phyloP scores from a whole-genome alignment of 768 basidiomycete genomes.

The Megacollybia marginata region DNA sequence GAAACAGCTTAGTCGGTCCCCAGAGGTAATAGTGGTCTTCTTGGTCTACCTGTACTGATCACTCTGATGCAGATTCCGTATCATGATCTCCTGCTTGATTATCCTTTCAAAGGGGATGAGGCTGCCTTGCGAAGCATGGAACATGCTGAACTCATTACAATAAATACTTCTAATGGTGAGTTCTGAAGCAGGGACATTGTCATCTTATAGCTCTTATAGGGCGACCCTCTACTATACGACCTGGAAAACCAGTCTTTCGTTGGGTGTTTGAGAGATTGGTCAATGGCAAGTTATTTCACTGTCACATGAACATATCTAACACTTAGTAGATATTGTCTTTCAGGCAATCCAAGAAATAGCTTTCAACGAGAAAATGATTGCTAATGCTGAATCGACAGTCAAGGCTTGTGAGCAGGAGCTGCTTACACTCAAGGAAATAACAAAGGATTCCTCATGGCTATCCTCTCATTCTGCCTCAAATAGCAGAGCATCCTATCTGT shows the following conservation, averaged over 20 bases:
- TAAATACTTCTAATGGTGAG: constrained; percentile 68
- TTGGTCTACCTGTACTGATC: too few relatives aligned
- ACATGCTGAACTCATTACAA: constrained; percentile 78
- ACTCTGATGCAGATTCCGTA: constrained; percentile 56
- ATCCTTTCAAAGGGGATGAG: constrained; percentile 92
- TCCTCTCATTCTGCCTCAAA: constrained; percentile 45
- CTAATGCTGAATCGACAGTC: constrained; percentile 55
- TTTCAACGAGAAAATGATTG: constrained; percentile 63
- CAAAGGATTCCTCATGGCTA: constrained; percentile 35
- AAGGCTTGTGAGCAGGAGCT: constrained; percentile 74
- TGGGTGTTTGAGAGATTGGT: constrained; percentile 81
- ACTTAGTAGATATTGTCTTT: constrained; percentile 60
- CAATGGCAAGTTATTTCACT: constrained; percentile 42
- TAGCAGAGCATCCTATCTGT: constrained; percentile 57
- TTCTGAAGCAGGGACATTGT: background rate
- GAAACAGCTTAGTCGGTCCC: constrained; percentile 56
- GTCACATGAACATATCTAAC: constrained; percentile 1
- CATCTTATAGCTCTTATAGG: constrained; percentile 33
- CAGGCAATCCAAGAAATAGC: constrained; percentile 75
- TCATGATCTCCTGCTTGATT: constrained; percentile 70
- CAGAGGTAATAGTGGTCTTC: constrained; percentile 28
- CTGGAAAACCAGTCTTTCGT: constrained; percentile 87
- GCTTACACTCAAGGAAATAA: constrained; percentile 55
- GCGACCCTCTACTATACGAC: constrained; percentile 74
- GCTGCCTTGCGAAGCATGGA: constrained; percentile 76